Evolutionary conservation across 345 rosid genomes (phyloP), one percentile per base, ranked within the genome.

Genomic region (Isatis tinctoria): DNA sequence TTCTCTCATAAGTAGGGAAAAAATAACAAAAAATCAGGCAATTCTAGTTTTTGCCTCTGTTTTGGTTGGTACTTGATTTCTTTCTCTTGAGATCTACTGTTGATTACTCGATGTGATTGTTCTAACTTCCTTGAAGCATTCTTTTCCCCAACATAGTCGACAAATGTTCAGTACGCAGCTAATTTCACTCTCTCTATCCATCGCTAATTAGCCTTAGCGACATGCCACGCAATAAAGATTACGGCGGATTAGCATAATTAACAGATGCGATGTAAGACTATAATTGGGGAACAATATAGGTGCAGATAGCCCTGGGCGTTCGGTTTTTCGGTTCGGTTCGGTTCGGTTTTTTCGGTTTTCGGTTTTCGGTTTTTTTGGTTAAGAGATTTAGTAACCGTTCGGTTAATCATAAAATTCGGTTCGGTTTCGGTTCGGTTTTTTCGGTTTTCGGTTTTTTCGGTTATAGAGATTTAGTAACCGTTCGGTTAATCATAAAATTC

Each of bases 121-220:
- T 14, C 30, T 3, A 32, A 47, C 30, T 32, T 47, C 27, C 4
- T 6, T 41, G 24, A 43, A 59, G 39, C 63, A 20, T 40, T 40
- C 8, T 33, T 45, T 67, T 35, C 48, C 58, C 44, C 59, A 73
- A 18, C 60, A 51, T 75, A n/a, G 54, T 60, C 69, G 64, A 69
- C 59, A 53, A 53, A 69, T 41, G 33, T 40, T 41, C 48, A 75
- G 79, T 75, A 33, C 14, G 70, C 74, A 63, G 65, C 79, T 54
- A 53, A 64, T 35, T 35, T 39, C 37, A 68, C 20, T 22, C 24
- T 51, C 47, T 49, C 12, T 51, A 48, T 33, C 12, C 59, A 48
- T 33, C 17, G 18, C 11, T 48, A 47, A 67, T 60, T 67, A 60
- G 44, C 26, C 18, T 49, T 49, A 11, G 39, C 39, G 63, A 30